These are phyloP conservation scores for Penicillium capsulatum DNA, from an alignment of 2,329 filamentous ascomycete genomes.

Conservation along the genomic window DNA sequence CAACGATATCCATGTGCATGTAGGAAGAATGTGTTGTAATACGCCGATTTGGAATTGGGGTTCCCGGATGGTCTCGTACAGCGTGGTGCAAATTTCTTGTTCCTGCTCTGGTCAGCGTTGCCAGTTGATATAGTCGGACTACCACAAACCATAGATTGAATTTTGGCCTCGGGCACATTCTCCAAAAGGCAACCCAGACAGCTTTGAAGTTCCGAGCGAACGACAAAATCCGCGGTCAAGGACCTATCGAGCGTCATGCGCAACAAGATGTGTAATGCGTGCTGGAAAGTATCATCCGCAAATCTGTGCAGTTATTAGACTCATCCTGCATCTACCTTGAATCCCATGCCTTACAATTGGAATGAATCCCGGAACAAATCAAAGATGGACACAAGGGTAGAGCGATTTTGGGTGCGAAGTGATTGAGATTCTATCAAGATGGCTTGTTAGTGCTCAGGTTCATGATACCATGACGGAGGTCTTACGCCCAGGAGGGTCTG, in stretches of 20 bases:
- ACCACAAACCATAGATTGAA: slow-evolving; percentile 23
- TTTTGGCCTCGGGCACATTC: slow-evolving; percentile 18
- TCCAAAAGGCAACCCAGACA: slow-evolving; percentile 32
- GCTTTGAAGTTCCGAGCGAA: slow-evolving; percentile 33
- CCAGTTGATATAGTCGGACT: not conserved
- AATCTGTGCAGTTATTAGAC: slow-evolving; percentile 24
- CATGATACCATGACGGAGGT: too few relatives aligned
- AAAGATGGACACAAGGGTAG: slow-evolving; percentile 33
- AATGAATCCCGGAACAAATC: slow-evolving; percentile 31
- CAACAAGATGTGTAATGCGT: slow-evolving; percentile 32
- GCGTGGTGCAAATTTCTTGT: slow-evolving; percentile 23
- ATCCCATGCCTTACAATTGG: slow-evolving; percentile 23
- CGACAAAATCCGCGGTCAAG: slow-evolving; percentile 25
- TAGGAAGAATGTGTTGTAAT: slow-evolving; percentile 39
- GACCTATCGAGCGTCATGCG: slow-evolving; percentile 37
- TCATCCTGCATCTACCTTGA: not conserved
- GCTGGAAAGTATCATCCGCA: slow-evolving; percentile 29
- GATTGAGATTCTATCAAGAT: slow-evolving; percentile 12
- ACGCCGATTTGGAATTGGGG: slow-evolving; percentile 39
- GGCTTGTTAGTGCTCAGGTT: not conserved
- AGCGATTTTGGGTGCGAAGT: slow-evolving; percentile 15
- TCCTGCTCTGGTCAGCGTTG: slow-evolving; percentile 25
- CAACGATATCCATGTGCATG: slow-evolving; percentile 33
- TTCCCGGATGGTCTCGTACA: slow-evolving; percentile 37
- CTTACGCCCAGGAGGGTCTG: slow-evolving; percentile 26